Conservation (phyloP, 768 basidiomycete species). For the Rhodotorula toruloides region DNA sequence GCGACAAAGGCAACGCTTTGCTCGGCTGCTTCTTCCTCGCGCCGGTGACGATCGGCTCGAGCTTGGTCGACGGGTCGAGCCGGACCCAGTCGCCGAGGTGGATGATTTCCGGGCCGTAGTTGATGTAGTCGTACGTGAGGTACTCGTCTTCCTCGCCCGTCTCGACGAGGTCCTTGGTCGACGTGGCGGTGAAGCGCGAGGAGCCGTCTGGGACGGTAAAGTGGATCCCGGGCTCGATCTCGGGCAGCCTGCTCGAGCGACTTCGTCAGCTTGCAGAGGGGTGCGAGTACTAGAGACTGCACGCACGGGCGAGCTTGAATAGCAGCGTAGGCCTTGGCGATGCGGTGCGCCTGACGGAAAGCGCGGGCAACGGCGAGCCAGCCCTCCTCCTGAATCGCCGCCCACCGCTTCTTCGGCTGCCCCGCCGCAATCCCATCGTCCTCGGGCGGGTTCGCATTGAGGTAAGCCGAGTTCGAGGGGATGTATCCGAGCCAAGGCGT, state of each 20-base stretch:
- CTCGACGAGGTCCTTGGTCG: neutral
- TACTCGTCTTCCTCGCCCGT: neutral
- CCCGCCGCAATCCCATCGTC: neutral
- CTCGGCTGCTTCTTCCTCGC: neutral
- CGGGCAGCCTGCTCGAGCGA: neutral
- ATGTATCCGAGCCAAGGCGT: constrained; percentile 20
- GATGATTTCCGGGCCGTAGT: constrained; percentile 28
- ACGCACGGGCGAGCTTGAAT: constrained; percentile 30
- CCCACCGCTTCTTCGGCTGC: constrained; percentile 5
- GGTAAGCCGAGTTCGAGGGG: constrained; percentile 5
- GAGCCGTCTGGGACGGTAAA: constrained; percentile 7
- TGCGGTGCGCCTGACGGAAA: constrained; percentile 20
- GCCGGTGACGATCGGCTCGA: neutral
- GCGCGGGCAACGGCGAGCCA: constrained; percentile 14
- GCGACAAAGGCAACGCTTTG: neutral
- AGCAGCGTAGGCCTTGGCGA: constrained; percentile 19
- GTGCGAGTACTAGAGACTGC: neutral
- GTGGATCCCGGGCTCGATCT: constrained; percentile 3
- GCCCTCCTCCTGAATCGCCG: constrained; percentile 16
- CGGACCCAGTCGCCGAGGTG: constrained; percentile 29
- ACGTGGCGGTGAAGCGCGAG: constrained; percentile 17
- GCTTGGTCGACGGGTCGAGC: constrained; percentile 2
- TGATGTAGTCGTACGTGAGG: constrained; percentile 19
- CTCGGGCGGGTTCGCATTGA: neutral
- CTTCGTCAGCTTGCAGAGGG: neutral